Conservation (phyloP, 1,284 basidiomycete genomes). For the Mycena sp. region DNA sequence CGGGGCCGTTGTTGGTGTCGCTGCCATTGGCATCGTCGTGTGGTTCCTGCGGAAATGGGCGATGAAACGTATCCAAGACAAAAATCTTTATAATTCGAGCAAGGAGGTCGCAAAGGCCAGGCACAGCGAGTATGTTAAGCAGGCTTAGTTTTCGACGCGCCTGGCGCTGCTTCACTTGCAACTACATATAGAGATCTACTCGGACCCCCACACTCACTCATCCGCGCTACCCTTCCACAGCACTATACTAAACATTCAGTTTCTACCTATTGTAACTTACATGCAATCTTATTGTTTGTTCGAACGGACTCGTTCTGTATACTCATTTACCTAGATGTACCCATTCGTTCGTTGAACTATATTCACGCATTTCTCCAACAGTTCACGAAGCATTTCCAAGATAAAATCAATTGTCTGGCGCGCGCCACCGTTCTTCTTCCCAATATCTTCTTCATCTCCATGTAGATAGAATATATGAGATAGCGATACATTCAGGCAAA, state of each 20-base stretch:
- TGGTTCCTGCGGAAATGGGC: conserved; percentile 64
- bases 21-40: conserved; percentile 48
- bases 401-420: too few relatives aligned
- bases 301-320: background rate
- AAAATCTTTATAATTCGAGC: conserved; percentile 36
- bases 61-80: conserved; percentile 42
- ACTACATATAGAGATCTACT: too few relatives aligned
- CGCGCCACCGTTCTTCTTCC: too few relatives aligned
- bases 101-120: conserved; percentile 16
- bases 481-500: too few relatives aligned
- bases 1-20: conserved; percentile 60
- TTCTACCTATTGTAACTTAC: conserved; percentile 2
- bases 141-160: background rate
- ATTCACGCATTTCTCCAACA: too few relatives aligned
- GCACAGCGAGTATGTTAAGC: conserved; percentile 8
- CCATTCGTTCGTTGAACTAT: background rate
- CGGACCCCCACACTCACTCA: background rate
- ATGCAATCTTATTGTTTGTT: too few relatives aligned
- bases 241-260: background rate
- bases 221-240: background rate
- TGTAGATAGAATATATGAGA: too few relatives aligned
- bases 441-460: too few relatives aligned
- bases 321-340: background rate
- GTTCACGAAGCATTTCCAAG: too few relatives aligned
- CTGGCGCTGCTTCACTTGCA: too few relatives aligned